phyloP scores from a whole-genome alignment of 2,329 filamentous ascomycete species.

The Phaeosphaeria sp. region DNA sequence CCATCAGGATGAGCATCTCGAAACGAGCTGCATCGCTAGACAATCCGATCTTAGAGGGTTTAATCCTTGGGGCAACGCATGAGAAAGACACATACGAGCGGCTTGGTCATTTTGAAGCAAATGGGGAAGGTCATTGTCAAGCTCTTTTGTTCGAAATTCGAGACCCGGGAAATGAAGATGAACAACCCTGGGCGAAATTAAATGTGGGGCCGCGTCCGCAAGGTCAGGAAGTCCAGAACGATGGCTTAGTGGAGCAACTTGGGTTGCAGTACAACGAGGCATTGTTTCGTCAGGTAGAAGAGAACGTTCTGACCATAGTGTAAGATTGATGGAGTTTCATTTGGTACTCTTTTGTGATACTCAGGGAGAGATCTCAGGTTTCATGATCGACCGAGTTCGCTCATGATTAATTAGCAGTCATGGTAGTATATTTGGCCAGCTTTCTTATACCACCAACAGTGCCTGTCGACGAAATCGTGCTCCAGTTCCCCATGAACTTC shows the following conservation, averaged over 20 bases:
- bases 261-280: not conserved
- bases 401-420: too few species aligned
- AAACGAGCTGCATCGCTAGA: not conserved
- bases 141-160: not conserved
- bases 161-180: not conserved
- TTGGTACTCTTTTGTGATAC: too few species aligned
- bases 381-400: too few species aligned
- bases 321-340: not conserved
- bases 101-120: slow-evolving; percentile 1
- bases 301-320: not conserved
- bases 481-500: too few species aligned
- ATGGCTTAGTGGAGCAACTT: not conserved
- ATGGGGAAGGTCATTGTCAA: not conserved
- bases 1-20: not conserved
- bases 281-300: not conserved
- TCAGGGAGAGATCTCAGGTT: too few species aligned
- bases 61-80: not conserved
- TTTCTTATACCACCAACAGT: too few species aligned
- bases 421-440: too few species aligned
- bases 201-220: not conserved
- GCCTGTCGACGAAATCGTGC: too few species aligned
- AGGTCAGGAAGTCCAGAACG: not conserved
- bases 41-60: not conserved
- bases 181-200: not conserved
- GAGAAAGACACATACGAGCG: not conserved